Conservation (phyloP, 1,284 basidiomycete species). For the Anthracocystis setariae region DNA sequence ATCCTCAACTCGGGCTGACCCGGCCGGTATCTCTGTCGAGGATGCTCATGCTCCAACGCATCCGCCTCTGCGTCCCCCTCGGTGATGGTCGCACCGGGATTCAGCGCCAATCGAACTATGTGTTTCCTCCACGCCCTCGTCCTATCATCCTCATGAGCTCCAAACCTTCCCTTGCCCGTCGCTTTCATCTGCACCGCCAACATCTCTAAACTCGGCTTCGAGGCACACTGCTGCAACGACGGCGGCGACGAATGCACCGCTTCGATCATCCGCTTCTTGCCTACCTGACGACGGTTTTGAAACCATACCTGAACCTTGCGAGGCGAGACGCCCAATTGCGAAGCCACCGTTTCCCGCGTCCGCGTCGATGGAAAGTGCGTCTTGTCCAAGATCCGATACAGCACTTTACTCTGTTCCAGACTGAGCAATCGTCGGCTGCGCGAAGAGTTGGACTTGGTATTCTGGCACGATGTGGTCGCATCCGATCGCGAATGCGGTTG, state of each 20-base stretch:
- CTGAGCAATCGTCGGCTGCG: constrained; percentile 42
- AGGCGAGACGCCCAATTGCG: constrained; percentile 48
- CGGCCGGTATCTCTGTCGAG: too few relatives aligned
- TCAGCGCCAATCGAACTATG: constrained; percentile 34
- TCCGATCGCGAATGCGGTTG: background rate
- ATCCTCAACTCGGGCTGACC: background rate
- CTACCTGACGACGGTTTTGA: constrained; percentile 43
- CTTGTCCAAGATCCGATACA: constrained; percentile 53
- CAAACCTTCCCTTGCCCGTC: constrained; percentile 8
- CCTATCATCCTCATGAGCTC: constrained; percentile 23
- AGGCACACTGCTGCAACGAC: background rate
- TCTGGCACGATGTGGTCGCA: background rate
- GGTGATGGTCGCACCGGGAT: constrained; percentile 5
- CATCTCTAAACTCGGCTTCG: constrained; percentile 4
- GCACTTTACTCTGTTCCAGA: constrained; percentile 50
- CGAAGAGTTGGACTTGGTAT: background rate
- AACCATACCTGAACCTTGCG: constrained; percentile 61
- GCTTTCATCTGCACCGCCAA: constrained; percentile 8
- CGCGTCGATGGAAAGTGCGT: constrained; percentile 59
- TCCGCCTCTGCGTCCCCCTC: too few relatives aligned
- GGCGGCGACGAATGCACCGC: constrained; percentile 9
- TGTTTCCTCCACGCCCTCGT: constrained; percentile 35
- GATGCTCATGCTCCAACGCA: too few relatives aligned
- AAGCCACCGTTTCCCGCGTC: constrained; percentile 49
- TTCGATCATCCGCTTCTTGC: constrained; percentile 46